phyloP scores from a whole-genome alignment of 2,329 filamentous ascomycete species.

The Arthrocladium fulminans region DNA sequence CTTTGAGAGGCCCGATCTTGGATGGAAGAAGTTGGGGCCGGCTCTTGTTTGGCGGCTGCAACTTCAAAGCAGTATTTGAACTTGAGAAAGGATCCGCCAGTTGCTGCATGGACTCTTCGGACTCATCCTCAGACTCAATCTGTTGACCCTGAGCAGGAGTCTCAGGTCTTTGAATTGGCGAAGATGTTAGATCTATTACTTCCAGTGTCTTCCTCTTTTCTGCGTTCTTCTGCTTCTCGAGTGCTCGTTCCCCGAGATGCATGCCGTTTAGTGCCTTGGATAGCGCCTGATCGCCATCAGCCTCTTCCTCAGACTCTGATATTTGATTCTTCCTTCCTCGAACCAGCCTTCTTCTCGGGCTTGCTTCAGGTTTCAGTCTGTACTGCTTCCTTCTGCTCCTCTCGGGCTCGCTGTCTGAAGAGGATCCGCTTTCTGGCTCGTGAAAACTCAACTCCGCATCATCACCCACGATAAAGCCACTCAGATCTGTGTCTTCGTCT shows the following conservation, averaged over 20 bases:
- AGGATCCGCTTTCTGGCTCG: conserved; percentile 14
- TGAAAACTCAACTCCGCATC: conserved; percentile 22
- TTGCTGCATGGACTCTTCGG: not conserved
- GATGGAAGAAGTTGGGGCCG: conserved; percentile 1
- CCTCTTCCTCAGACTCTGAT: conserved; percentile 31
- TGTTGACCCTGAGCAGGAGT: not conserved
- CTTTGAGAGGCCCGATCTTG: not conserved
- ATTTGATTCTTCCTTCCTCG: conserved; percentile 11
- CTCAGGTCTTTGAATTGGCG: conserved; percentile 7
- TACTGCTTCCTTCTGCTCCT: not conserved
- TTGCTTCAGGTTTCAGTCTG: not conserved
- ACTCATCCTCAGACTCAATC: not conserved
- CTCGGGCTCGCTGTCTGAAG: conserved; percentile 9
- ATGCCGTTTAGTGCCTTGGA: conserved; percentile 25
- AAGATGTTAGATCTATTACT: conserved; percentile 20
- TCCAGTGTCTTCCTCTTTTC: conserved; percentile 9
- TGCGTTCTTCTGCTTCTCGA: conserved; percentile 4
- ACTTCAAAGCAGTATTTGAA: not conserved
- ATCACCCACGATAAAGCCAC: conserved; percentile 25
- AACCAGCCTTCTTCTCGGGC: conserved; percentile 23
- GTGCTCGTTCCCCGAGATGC: conserved; percentile 1
- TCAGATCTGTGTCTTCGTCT: conserved; percentile 24
- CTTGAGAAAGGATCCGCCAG: not conserved
- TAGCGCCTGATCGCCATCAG: conserved; percentile 20
- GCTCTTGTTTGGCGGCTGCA: conserved; percentile 1